These are phyloP conservation scores for Fistulinella prunicolor DNA, from an alignment of 768 basidiomycete genomes.

Conservation along the genomic window DNA sequence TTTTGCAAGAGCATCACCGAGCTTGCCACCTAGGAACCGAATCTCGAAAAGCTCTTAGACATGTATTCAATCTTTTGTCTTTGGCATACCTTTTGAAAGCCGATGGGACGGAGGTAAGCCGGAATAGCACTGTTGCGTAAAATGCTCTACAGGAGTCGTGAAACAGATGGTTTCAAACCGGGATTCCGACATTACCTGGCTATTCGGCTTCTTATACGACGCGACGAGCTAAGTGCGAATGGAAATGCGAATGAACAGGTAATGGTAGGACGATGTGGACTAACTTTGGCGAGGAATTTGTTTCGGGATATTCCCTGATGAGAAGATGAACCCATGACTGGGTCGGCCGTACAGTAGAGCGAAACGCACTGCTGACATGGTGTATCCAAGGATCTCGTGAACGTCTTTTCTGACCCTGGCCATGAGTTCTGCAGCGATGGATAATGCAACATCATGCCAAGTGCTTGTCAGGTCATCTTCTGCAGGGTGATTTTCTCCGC, in stretches of 20 bases:
- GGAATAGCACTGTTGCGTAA: conserved; percentile 82
- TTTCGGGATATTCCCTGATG: conserved; percentile 84
- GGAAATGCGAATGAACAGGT: background rate
- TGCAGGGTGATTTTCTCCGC: conserved; percentile 8
- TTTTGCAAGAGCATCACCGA: conserved; percentile 81
- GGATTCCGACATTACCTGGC: conserved; percentile 53
- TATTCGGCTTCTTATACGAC: conserved; percentile 88
- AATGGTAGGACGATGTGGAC: conserved; percentile 5
- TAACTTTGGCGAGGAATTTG: conserved; percentile 92
- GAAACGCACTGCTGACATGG: conserved; percentile 80
- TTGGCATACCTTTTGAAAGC: conserved; percentile 75
- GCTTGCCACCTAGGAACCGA: conserved; percentile 91
- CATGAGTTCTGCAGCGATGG: conserved; percentile 87
- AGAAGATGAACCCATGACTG: background rate
- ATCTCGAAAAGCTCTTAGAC: conserved; percentile 51
- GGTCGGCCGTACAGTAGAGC: background rate
- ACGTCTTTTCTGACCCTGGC: conserved; percentile 68
- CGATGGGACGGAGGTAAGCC: conserved; percentile 75
- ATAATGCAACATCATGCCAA: conserved; percentile 93
- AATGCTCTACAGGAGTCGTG: conserved; percentile 56
- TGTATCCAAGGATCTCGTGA: conserved; percentile 74
- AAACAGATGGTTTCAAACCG: background rate
- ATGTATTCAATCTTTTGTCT: background rate
- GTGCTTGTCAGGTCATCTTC: conserved; percentile 43
- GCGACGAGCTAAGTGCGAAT: conserved; percentile 62